Evolutionary conservation across 257 asterid genomes (phyloP).

Genomic region (Scutellaria galericulata): DNA sequence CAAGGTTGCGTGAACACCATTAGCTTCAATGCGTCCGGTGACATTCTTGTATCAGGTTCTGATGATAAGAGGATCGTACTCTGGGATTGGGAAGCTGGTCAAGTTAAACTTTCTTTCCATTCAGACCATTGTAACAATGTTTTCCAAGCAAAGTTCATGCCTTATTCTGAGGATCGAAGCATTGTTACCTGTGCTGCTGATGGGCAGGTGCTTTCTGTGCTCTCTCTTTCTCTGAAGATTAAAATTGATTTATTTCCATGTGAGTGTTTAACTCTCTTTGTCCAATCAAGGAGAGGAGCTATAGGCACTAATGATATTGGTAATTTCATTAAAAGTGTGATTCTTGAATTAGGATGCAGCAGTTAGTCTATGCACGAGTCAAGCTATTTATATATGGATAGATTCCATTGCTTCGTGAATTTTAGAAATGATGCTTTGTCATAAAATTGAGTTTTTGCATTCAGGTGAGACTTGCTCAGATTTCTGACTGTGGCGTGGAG

Average conservation of each 20-base stretch:
- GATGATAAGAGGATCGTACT: constrained; percentile 83
- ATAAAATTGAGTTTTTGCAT: constrained; percentile 23
- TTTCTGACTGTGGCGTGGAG: constrained; percentile 70
- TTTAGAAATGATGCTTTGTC: constrained; percentile 21
- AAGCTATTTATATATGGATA: not conserved
- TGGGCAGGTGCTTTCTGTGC: constrained; percentile 68
- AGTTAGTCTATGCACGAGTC: constrained; percentile 10
- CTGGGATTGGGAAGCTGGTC: constrained; percentile 96
- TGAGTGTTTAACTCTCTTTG: constrained; percentile 4
- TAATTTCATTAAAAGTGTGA: constrained; percentile 10
- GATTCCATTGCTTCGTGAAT: constrained; percentile 21
- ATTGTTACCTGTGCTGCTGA: constrained; percentile 95
- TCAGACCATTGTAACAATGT: constrained; percentile 85
- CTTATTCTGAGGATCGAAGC: constrained; percentile 77
- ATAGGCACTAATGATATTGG: constrained; percentile 12
- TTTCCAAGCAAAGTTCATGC: constrained; percentile 92
- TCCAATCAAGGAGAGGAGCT: constrained; percentile 10
- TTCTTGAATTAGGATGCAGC: not conserved
- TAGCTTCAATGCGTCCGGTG: constrained; percentile 76
- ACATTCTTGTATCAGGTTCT: constrained; percentile 82
- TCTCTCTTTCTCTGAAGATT: not conserved
- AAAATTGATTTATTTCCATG: not conserved
- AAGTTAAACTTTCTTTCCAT: constrained; percentile 60
- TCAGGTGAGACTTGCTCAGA: constrained; percentile 85
- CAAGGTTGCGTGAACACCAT: constrained; percentile 86